Percentiles rank a stretch among this genome's conserved stretches.
Conservation (phyloP, 2,329 filamentous ascomycete species). For the Colletotrichum endophyticum region DNA sequence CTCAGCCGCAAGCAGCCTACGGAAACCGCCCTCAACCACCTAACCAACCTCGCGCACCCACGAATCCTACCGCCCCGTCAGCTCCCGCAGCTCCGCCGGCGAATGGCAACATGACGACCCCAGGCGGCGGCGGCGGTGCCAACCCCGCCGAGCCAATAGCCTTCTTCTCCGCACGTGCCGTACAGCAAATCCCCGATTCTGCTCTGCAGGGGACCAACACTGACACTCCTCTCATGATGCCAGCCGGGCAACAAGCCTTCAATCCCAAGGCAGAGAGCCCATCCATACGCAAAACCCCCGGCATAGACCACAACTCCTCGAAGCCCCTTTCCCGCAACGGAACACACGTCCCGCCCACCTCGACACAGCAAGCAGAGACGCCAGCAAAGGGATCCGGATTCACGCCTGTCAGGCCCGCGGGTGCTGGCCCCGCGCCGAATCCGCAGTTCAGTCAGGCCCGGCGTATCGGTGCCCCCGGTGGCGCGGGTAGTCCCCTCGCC, state of each 20-base stretch:
- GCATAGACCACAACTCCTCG: constrained; percentile 81
- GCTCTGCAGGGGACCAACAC: constrained; percentile 42
- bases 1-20: constrained; percentile 22
- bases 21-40: constrained; percentile 24
- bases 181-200: constrained; percentile 58
- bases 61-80: constrained; percentile 18
- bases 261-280: constrained; percentile 80
- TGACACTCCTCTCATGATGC: constrained; percentile 41
- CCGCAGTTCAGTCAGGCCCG: constrained; percentile 59
- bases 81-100: constrained; percentile 7
- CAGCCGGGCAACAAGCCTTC: constrained; percentile 60
- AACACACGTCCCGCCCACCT: constrained; percentile 53
- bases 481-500: constrained; percentile 58
- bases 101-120: constrained; percentile 22
- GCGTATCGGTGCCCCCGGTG: constrained; percentile 64
- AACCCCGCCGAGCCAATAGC: constrained; percentile 50
- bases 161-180: constrained; percentile 75
- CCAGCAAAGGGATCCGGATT: constrained; percentile 22
- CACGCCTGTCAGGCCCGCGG: constrained; percentile 13
- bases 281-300: constrained; percentile 87
- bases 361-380: constrained; percentile 25
- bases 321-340: constrained; percentile 69
- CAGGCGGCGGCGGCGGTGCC: constrained; percentile 12
- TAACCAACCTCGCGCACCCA: constrained; percentile 24
- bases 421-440: constrained; percentile 43